Evolutionary conservation across 2,329 filamentous ascomycete genomes (phyloP).

Genomic region (Mycosphaerella sp.): DNA sequence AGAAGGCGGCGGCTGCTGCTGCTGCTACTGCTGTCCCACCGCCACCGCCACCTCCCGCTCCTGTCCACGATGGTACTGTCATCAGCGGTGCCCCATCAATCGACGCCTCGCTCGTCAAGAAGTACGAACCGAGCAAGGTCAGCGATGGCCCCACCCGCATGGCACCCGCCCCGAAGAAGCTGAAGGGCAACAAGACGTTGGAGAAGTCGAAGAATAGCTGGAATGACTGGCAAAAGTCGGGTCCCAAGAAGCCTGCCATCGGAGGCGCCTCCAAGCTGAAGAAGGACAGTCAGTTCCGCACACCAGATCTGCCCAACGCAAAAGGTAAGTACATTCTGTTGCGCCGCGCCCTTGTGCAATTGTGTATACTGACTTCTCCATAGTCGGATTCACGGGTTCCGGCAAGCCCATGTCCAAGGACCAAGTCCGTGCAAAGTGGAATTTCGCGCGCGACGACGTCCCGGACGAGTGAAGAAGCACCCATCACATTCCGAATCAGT

Average conservation of each 20-base stretch:
- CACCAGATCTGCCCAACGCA: conserved; percentile 75
- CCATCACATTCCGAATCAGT: background rate
- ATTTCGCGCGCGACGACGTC: conserved; percentile 19
- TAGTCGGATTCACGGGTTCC: conserved; percentile 93
- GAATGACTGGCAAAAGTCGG: conserved; percentile 83
- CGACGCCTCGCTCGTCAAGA: conserved; percentile 59
- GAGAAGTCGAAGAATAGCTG: conserved; percentile 89
- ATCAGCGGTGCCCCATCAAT: conserved; percentile 62
- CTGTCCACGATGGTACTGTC: conserved; percentile 46
- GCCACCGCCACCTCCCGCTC: conserved; percentile 30
- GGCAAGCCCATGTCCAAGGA: conserved; percentile 96
- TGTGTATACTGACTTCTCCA: conserved; percentile 13
- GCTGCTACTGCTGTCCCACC: conserved; percentile 29
- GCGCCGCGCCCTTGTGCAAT: conserved; percentile 1
- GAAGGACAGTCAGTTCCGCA: conserved; percentile 40
- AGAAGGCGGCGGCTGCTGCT: conserved; percentile 27
- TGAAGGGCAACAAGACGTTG: conserved; percentile 86
- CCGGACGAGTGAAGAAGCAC: conserved; percentile 18
- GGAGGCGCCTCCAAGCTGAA: conserved; percentile 20
- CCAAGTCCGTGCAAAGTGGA: conserved; percentile 29
- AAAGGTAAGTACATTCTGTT: conserved; percentile 57
- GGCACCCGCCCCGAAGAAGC: conserved; percentile 57
- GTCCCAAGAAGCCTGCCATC: conserved; percentile 32
- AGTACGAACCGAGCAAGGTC: conserved; percentile 55
- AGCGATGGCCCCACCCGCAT: conserved; percentile 47